phyloP scores from a whole-genome alignment of 164 flowering plant genomes.

The Stephania yunnanensis region DNA sequence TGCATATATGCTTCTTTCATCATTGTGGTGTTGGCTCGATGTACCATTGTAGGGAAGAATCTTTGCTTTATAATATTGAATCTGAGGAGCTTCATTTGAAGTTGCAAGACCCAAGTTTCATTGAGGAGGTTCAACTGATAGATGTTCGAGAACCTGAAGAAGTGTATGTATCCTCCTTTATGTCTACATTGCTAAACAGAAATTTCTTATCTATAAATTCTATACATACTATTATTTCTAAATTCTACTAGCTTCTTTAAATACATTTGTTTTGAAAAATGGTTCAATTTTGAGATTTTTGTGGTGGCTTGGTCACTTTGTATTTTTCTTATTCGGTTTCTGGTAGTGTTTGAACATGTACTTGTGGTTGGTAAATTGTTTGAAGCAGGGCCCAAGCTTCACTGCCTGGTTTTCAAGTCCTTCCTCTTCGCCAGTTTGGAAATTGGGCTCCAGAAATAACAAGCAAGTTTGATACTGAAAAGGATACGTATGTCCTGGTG shows the following conservation, averaged over 20 bases:
- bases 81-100: constrained; percentile 67
- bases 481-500: constrained; percentile 88
- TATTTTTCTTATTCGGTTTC: neutral
- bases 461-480: constrained; percentile 58
- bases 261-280: neutral
- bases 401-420: constrained; percentile 73
- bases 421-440: constrained; percentile 93
- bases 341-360: neutral
- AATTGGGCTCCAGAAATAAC: constrained; percentile 80
- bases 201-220: neutral
- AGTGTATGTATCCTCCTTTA: constrained; percentile 48
- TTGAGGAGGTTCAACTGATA: constrained; percentile 72
- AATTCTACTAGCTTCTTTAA: neutral
- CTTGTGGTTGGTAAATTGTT: constrained; percentile 10
- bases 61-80: constrained; percentile 54
- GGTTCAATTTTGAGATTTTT: neutral
- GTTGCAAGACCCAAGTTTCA: constrained; percentile 76
- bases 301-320: neutral
- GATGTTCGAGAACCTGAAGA: constrained; percentile 97
- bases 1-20: neutral
- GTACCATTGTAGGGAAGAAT: constrained; percentile 51
- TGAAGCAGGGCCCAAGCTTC: constrained; percentile 61
- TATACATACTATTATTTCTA: neutral
- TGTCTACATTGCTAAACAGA: neutral
- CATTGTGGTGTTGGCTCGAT: constrained; percentile 1